Conservation (phyloP, 306 rosid species). For the Cucumis cinereus region DNA sequence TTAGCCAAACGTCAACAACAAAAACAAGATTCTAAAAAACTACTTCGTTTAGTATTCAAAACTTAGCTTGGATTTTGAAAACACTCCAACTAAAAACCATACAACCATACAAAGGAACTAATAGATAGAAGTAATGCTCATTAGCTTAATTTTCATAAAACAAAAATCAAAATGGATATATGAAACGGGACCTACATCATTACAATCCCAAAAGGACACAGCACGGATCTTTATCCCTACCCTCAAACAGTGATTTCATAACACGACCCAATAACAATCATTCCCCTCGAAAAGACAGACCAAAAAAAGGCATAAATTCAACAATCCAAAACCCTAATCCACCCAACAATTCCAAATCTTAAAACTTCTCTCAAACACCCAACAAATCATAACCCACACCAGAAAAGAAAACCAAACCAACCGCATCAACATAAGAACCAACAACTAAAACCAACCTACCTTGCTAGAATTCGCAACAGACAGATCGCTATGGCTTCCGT, state of each 20-base stretch:
- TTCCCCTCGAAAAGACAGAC: background rate
- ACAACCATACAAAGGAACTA: too few species aligned
- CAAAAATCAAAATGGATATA: too few species aligned
- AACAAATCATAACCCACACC: background rate
- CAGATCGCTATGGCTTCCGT: slow-evolving; percentile 39
- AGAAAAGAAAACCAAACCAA: background rate
- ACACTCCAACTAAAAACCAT: too few species aligned
- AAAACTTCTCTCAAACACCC: background rate
- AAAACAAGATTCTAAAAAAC: too few species aligned
- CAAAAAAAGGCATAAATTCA: background rate
- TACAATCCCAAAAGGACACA: background rate
- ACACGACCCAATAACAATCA: background rate
- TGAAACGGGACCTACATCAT: background rate
- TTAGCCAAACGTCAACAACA: background rate
- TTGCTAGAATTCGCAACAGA: slow-evolving; percentile 32
- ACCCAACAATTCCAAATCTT: background rate
- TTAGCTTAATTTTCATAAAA: too few species aligned
- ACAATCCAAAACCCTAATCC: slow-evolving; percentile 5
- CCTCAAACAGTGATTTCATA: background rate
- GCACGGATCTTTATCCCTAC: background rate
- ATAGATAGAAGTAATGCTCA: too few species aligned
- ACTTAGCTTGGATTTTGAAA: too few species aligned
- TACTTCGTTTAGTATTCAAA: background rate
- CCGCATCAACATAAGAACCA: background rate
- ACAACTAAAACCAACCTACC: slow-evolving; percentile 21